Conservation (phyloP, 2,329 filamentous ascomycete species). For the Phoma sp. region DNA sequence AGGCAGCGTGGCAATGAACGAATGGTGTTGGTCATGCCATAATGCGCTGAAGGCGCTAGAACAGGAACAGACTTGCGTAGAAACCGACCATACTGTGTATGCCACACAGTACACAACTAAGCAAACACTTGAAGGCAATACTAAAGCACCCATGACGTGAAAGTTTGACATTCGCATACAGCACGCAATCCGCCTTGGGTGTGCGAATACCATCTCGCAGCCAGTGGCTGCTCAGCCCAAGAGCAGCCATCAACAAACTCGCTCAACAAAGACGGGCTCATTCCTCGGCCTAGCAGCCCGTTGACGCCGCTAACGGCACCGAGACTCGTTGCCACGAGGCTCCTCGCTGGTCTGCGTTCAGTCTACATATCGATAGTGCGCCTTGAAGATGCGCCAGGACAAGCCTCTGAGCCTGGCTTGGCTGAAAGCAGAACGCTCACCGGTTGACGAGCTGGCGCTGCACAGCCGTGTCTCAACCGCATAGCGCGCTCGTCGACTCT, state of each 20-base stretch:
- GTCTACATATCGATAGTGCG: neutral
- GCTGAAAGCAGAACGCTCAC: neutral
- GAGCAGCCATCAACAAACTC: neutral
- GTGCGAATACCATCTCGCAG: slow-evolving; percentile 1
- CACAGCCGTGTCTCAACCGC: neutral
- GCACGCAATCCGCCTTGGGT: neutral
- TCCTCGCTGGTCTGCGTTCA: neutral
- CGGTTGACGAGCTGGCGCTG: neutral
- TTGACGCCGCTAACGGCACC: neutral
- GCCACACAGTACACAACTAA: too few species aligned
- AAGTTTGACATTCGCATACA: neutral
- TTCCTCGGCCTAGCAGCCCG: slow-evolving; percentile 6
- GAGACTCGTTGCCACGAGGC: neutral
- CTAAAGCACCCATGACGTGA: too few species aligned
- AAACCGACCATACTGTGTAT: too few species aligned
- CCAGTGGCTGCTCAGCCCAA: neutral
- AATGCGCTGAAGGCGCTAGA: too few species aligned
- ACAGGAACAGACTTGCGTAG: too few species aligned
- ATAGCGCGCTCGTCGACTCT: neutral
- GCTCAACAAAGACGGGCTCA: neutral
- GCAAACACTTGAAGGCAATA: too few species aligned
- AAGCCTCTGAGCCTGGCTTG: neutral
- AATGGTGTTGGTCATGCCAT: too few species aligned
- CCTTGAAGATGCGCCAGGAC: neutral
- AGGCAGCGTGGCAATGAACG: too few species aligned